Conservation (phyloP, 2,329 filamentous ascomycete species). For the Whalleya microplaca region DNA sequence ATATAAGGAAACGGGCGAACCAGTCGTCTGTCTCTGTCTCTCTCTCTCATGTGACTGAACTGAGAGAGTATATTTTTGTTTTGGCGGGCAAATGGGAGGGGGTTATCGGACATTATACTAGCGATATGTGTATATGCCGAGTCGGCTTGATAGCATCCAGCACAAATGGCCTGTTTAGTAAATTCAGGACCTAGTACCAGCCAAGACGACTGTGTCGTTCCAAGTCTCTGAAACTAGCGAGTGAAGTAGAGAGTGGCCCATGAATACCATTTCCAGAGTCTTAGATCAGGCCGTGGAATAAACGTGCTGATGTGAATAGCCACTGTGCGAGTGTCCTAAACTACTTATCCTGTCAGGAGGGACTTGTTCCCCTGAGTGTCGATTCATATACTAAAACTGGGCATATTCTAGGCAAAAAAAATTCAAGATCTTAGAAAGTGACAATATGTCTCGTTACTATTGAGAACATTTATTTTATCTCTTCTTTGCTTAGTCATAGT, state of each 20-base stretch:
- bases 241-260: neutral
- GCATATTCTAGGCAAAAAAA: no score
- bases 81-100: neutral
- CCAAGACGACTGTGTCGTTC: neutral
- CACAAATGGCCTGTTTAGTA: constrained; percentile 7
- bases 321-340: no score
- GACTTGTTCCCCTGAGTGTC: no score
- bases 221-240: neutral
- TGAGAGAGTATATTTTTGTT: constrained; percentile 1
- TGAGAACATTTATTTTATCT: no score
- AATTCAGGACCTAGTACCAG: neutral
- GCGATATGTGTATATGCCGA: constrained; percentile 21
- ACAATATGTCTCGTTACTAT: no score
- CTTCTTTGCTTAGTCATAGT: no score
- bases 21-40: constrained; percentile 2
- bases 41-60: no score
- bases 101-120: constrained; percentile 4
- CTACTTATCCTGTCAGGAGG: no score
- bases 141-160: constrained; percentile 15
- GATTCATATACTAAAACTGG: no score
- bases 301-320: no score
- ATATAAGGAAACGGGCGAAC: constrained; percentile 8
- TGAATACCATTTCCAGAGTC: neutral
- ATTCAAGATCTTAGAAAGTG: no score
- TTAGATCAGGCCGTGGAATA: neutral